These are phyloP conservation scores for Chlamydomonas reinhardtii DNA, from an alignment of 163 green algal genomes.

Conservation along the genomic window DNA sequence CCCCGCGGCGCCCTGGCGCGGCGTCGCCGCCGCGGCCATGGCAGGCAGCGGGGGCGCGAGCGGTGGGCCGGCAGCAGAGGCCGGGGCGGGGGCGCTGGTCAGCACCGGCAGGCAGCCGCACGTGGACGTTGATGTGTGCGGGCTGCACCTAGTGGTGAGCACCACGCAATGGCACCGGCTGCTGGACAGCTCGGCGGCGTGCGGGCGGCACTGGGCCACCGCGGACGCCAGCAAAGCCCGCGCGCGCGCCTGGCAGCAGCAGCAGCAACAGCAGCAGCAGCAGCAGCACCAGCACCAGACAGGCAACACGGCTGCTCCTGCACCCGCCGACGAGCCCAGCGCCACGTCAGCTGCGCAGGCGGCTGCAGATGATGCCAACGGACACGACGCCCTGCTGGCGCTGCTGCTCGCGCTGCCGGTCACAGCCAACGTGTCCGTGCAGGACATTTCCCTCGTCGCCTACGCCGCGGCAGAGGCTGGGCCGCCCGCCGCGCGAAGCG, in stretches of 20 bases:
- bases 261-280: neutral
- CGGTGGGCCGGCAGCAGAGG: neutral
- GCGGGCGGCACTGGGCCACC: conserved; percentile 23
- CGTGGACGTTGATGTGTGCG: conserved; percentile 34
- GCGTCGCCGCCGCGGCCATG: neutral
- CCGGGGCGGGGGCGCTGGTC: neutral
- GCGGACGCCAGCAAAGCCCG: neutral
- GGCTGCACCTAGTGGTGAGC: conserved; percentile 8
- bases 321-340: neutral
- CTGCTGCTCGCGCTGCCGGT: conserved; percentile 4
- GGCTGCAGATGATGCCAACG: neutral
- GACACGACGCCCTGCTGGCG: neutral
- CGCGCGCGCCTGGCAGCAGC: conserved; percentile 2
- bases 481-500: neutral
- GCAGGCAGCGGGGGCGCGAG: neutral
- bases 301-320: neutral
- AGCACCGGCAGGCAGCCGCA: neutral
- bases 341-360: neutral
- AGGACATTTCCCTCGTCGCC: conserved; percentile 13
- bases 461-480: conserved; percentile 19
- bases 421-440: neutral
- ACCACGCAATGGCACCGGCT: conserved; percentile 44
- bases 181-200: conserved; percentile 14
- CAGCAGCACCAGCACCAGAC: neutral
- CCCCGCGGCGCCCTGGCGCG: too few relatives aligned